Evolutionary conservation across 2,329 filamentous ascomycete species (phyloP).

Genomic region (Penicillium verrucosum): DNA sequence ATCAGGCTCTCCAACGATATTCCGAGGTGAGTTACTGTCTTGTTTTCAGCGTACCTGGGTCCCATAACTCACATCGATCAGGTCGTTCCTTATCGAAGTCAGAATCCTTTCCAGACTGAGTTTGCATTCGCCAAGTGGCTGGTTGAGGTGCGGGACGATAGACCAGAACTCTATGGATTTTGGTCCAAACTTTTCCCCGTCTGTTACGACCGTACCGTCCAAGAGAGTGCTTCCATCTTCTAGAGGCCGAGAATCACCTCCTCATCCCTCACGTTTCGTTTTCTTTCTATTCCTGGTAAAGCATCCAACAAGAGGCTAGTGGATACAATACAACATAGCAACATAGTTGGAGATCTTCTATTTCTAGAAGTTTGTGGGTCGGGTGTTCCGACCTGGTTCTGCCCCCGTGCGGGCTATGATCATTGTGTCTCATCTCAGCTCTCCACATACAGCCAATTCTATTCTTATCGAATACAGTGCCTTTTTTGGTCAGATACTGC

Average conservation of each 20-base stretch:
- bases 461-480: neutral
- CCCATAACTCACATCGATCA: conserved; percentile 8
- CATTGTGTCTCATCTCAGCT: conserved; percentile 6
- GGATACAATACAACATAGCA: neutral
- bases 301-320: neutral
- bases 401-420: neutral
- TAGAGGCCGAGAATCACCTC: conserved; percentile 3
- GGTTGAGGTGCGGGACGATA: conserved; percentile 23
- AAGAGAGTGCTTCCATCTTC: conserved; percentile 27
- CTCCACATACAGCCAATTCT: neutral
- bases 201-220: conserved; percentile 32
- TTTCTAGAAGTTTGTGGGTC: neutral
- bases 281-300: neutral
- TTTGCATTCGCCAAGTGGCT: conserved; percentile 33
- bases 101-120: conserved; percentile 29
- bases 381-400: neutral
- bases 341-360: neutral
- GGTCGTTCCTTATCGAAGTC: conserved; percentile 32
- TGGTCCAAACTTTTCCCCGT: conserved; percentile 35
- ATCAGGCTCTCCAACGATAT: conserved; percentile 30
- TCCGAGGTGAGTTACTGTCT: conserved; percentile 22
- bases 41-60: neutral
- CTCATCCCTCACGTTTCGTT: neutral
- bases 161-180: conserved; percentile 27
- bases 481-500: neutral